Evolutionary conservation across 2,329 filamentous ascomycete genomes (phyloP).

Genomic region (Apiospora sp.): DNA sequence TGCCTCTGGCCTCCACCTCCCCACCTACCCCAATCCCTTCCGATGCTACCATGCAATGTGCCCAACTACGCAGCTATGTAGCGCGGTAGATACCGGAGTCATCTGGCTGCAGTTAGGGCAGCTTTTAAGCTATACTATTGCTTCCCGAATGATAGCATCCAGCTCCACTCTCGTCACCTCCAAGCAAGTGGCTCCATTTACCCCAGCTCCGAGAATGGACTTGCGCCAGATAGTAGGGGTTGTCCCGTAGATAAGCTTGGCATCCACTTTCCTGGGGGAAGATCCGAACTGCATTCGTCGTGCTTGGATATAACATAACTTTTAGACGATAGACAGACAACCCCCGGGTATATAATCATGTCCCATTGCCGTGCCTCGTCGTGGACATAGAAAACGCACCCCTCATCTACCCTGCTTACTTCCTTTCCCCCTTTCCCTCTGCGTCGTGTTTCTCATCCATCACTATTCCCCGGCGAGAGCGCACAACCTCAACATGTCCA

Average conservation of each 20-base stretch:
- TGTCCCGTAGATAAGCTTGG: slow-evolving; percentile 14
- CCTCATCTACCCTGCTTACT: not conserved
- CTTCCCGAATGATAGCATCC: not conserved
- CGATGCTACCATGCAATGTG: not conserved
- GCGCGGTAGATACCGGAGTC: not conserved
- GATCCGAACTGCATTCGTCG: not conserved
- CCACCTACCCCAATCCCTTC: not conserved
- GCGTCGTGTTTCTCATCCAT: not conserved
- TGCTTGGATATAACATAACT: not conserved
- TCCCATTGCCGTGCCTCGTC: not conserved
- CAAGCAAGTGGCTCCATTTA: not conserved
- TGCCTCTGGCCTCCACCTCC: not conserved
- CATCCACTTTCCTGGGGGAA: not conserved
- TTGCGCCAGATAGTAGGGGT: not conserved
- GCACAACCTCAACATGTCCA: slow-evolving; percentile 31
- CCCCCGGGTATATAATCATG: slow-evolving; percentile 18
- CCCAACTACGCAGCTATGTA: not conserved
- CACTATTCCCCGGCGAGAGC: not conserved
- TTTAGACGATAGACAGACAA: too few species aligned
- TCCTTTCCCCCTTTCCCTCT: not conserved
- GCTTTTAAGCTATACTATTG: not conserved
- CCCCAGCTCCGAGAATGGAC: slow-evolving; percentile 13
- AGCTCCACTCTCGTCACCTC: not conserved
- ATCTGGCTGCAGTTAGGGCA: not conserved
- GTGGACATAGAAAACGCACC: not conserved